Evolutionary conservation across 768 basidiomycete species (phyloP).

Genomic region (Asterophora lycoperdoides): DNA sequence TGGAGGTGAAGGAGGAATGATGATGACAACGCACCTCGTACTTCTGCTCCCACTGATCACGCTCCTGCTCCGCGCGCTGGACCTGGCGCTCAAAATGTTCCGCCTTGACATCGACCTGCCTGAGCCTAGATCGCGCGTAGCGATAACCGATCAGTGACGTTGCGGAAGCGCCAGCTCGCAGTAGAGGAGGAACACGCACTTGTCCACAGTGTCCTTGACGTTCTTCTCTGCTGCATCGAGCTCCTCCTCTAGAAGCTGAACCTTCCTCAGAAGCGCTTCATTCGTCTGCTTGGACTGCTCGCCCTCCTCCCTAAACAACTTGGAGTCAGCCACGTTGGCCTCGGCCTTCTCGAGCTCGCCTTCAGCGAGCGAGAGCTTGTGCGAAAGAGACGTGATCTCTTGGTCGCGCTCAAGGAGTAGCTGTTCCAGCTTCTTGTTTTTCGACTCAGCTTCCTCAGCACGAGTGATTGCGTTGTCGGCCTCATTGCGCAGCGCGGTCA

Average conservation of each 20-base stretch:
- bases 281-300: constrained; percentile 66
- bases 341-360: constrained; percentile 70
- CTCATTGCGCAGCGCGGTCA: constrained; percentile 74
- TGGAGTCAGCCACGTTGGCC: constrained; percentile 56
- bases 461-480: constrained; percentile 77
- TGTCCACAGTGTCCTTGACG: constrained; percentile 93
- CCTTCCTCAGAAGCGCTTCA: constrained; percentile 76
- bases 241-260: constrained; percentile 91
- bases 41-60: constrained; percentile 92
- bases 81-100: constrained; percentile 97
- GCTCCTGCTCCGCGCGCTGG: constrained; percentile 80
- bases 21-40: constrained; percentile 62
- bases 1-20: neutral
- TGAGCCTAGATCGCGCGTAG: constrained; percentile 52
- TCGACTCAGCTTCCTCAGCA: constrained; percentile 83
- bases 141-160: constrained; percentile 16
- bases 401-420: constrained; percentile 77
- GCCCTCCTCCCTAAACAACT: constrained; percentile 60
- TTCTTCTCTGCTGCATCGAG: constrained; percentile 95
- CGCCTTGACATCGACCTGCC: constrained; percentile 97
- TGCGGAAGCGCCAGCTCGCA: neutral
- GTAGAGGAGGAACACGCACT: constrained; percentile 50
- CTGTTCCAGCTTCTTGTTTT: constrained; percentile 78
- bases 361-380: constrained; percentile 65
- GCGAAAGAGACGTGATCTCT: constrained; percentile 73